These are phyloP conservation scores for Hortaea sp. DNA, from an alignment of 2,329 filamentous ascomycete genomes.

Conservation along the genomic window DNA sequence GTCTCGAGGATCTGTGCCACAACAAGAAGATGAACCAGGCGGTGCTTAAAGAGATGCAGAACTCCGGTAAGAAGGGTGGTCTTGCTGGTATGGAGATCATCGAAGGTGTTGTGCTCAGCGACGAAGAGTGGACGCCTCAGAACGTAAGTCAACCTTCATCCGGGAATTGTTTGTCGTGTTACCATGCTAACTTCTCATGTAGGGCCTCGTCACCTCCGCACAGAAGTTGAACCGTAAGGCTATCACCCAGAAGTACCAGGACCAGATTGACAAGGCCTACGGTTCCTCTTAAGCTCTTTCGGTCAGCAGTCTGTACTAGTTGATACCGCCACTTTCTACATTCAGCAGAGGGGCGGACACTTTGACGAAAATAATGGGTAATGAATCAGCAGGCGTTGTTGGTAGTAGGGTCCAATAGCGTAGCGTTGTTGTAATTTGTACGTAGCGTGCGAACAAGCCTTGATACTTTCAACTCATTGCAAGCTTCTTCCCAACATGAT, in stretches of 20 bases:
- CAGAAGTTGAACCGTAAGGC: slow-evolving; percentile 44
- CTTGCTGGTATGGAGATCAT: slow-evolving; percentile 64
- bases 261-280: slow-evolving; percentile 41
- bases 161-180: neutral
- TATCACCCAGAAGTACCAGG: slow-evolving; percentile 42
- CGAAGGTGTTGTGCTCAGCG: slow-evolving; percentile 63
- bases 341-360: no score
- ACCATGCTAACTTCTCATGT: slow-evolving; percentile 6
- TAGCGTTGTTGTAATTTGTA: neutral
- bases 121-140: slow-evolving; percentile 80
- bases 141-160: slow-evolving; percentile 51
- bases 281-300: slow-evolving; percentile 4
- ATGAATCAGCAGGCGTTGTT: neutral
- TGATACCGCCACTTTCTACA: no score
- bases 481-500: no score
- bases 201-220: slow-evolving; percentile 42
- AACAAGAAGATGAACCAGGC: slow-evolving; percentile 53
- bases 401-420: neutral
- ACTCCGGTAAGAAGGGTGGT: slow-evolving; percentile 54
- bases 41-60: slow-evolving; percentile 62
- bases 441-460: neutral
- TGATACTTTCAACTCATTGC: no score
- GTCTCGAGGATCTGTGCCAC: slow-evolving; percentile 58
- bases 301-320: no score
- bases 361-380: neutral